Percentiles rank a stretch among this genome's conserved stretches.
Conservation (phyloP, 164 flowering plant species). For the Aristolochia contorta region DNA sequence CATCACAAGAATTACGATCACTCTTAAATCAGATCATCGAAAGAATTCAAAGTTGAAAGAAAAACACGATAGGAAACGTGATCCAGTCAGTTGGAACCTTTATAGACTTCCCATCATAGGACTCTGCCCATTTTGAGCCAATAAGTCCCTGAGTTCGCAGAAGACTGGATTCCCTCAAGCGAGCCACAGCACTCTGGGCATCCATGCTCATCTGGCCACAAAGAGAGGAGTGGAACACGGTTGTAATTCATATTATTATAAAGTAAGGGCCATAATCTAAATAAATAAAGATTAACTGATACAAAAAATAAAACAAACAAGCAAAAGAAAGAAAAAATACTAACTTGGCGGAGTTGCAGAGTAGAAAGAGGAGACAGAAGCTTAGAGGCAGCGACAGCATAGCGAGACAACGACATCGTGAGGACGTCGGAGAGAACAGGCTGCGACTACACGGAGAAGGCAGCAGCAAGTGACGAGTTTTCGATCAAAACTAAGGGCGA, state of each 20-base stretch:
- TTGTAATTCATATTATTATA: not conserved
- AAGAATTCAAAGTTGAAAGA: not conserved
- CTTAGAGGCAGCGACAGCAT: not conserved
- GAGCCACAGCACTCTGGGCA: conserved; percentile 29
- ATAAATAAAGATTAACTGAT: not conserved
- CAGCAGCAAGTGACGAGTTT: too few species aligned
- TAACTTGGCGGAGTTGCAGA: not conserved
- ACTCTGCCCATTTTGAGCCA: conserved; percentile 83
- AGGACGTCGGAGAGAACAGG: too few species aligned
- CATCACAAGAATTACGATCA: conserved; percentile 12
- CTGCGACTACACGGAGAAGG: too few species aligned
- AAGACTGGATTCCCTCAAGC: conserved; percentile 43
- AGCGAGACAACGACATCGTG: not conserved
- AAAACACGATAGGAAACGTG: not conserved
- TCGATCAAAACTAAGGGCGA: too few species aligned
- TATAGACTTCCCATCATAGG: conserved; percentile 67
- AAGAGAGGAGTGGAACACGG: not conserved
- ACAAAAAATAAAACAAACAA: not conserved
- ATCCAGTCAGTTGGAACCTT: conserved; percentile 30
- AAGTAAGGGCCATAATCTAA: not conserved
- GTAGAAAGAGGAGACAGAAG: not conserved
- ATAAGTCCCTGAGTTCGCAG: conserved; percentile 65
- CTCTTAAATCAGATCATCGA: not conserved
- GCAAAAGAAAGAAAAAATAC: not conserved
- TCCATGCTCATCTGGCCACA: conserved; percentile 48